Base-by-base conservation (phyloP, 2,329 filamentous ascomycete species). In the Claviceps maximensis region DNA sequence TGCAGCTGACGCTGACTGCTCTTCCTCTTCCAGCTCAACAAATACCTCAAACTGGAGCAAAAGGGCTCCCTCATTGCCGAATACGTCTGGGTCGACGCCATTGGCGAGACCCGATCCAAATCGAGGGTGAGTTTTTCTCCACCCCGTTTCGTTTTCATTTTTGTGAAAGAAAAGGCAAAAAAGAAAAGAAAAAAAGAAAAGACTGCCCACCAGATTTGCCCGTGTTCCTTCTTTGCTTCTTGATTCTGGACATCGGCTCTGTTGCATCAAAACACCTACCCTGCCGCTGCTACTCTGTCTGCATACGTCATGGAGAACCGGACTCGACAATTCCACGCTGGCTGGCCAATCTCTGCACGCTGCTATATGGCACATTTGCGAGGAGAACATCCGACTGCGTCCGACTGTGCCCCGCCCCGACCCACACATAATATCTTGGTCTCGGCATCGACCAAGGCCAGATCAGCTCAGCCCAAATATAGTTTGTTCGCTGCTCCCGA, bases 51-150 rank as follows among this genome's bases (percentile, higher is more conserved):
- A 66, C 87, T 97, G 65, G 85, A 89, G 70, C 91, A 97, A 77
- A 87, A 86, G 71, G 90, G 89, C 70, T 76, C 75, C 63, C 78
- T 94, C 68, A 93, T 95, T 73, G 91, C 89, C 67, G 91, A 96
- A 76, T 96, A 96, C 75, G 83, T 96, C 78, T 96, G 91, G 91
- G 86, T 96, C 69, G 90, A 96, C 67, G 78, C 86, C 60, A 72
- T 75, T 60, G 89, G 90, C 69, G 84, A 86, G 65, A 80, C 87
- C 63, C 89, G 93, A 65, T 95, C 89, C 69, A 98, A 97, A 79
- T 91, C 87, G 68, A 94, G 89, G 80, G 91, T 96, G 78, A 78
- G 88, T 78, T 59, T 59, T 55, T 60, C 51, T 19, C 49, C 15
- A 21, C 23, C 23, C 46, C 48, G 45, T 40, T 46, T 49, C 47